phyloP scores from a whole-genome alignment of 495 filamentous ascomycete species.

The Penicillium cosmopolitanum region DNA sequence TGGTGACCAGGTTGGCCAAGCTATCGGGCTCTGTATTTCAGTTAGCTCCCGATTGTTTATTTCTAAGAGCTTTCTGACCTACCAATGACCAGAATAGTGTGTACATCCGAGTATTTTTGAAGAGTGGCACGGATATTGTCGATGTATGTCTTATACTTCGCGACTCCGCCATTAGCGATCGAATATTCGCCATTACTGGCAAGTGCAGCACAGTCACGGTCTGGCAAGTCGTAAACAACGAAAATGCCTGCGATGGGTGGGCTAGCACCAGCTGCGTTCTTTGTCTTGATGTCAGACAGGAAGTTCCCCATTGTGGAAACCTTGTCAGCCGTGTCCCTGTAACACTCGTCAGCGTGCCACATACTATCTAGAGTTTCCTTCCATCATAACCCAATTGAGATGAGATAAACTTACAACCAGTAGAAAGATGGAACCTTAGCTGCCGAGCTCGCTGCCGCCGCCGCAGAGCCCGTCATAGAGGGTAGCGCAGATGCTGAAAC shows the following conservation, averaged over 20 bases:
- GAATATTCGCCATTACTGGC: constrained; percentile 77
- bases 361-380: not conserved
- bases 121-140: constrained; percentile 51
- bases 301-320: constrained; percentile 61
- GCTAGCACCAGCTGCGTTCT: constrained; percentile 56
- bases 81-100: constrained; percentile 56
- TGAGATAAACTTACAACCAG: constrained; percentile 61
- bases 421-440: constrained; percentile 70
- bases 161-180: constrained; percentile 60
- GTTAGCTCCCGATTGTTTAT: constrained; percentile 56
- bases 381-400: not conserved
- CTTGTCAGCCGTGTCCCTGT: constrained; percentile 60
- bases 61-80: constrained; percentile 33
- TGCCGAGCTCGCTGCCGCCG: constrained; percentile 48
- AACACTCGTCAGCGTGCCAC: not conserved
- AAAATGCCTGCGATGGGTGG: constrained; percentile 55
- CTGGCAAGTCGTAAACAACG: constrained; percentile 78
- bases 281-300: constrained; percentile 56
- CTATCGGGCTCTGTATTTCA: constrained; percentile 71
- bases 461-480: constrained; percentile 44
- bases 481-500: constrained; percentile 55
- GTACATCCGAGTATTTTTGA: constrained; percentile 35
- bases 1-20: constrained; percentile 81
- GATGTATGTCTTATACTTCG: constrained; percentile 73
- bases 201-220: constrained; percentile 76